Evolutionary conservation across 805 yeast species (phyloP).

Genomic region (Candida orba): DNA sequence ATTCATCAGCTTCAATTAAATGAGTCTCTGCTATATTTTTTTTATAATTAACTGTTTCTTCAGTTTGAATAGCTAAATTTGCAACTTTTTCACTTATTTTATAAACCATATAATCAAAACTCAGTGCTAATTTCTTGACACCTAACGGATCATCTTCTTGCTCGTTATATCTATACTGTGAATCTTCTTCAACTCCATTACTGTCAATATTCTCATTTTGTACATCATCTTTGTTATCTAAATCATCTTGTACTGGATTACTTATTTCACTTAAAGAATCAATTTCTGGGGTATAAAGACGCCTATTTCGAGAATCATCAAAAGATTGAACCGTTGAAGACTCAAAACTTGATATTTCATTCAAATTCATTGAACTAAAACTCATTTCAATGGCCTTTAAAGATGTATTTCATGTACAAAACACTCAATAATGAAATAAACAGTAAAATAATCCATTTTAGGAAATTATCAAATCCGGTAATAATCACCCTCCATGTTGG

Average conservation of each 20-base stretch:
- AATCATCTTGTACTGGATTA: too few species aligned
- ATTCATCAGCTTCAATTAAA: slow-evolving; percentile 29
- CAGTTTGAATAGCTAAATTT: slow-evolving; percentile 38
- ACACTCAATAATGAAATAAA: too few species aligned
- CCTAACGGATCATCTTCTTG: slow-evolving; percentile 54
- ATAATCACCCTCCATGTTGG: background rate
- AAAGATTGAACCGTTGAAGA: background rate
- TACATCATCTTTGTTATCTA: background rate
- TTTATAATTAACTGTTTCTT: slow-evolving; percentile 20
- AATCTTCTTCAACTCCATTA: slow-evolving; percentile 2
- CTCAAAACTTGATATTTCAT: background rate
- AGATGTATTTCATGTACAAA: too few species aligned
- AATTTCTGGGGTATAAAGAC: too few species aligned
- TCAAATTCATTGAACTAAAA: too few species aligned
- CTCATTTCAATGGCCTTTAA: too few species aligned
- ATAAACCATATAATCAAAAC: slow-evolving; percentile 58
- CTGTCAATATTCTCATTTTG: background rate
- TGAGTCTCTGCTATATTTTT: slow-evolving; percentile 16
- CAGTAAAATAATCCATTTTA: too few species aligned
- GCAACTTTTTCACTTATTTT: slow-evolving; percentile 52
- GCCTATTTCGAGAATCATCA: background rate
- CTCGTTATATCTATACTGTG: slow-evolving; percentile 11
- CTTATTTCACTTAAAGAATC: too few species aligned
- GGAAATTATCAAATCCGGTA: background rate
- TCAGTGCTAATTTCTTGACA: slow-evolving; percentile 49